Evolutionary conservation across 2,329 filamentous ascomycete species (phyloP), one percentile per base, ranked within the genome.

Genomic region (Onygena corvina): DNA sequence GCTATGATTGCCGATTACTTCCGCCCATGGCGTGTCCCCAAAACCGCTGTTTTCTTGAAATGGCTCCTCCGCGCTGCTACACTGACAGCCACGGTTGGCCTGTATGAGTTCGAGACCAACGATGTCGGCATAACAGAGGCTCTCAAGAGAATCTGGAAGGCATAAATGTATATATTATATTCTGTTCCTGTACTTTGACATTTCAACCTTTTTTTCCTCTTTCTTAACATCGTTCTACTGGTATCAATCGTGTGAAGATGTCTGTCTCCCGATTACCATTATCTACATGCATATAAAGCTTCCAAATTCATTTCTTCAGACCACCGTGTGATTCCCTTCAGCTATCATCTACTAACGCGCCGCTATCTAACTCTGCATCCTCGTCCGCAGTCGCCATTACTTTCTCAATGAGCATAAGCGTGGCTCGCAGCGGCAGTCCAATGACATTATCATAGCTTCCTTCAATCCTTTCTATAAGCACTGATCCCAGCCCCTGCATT

Each of bases 71-170:
- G 89, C 62, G 70, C 75, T 40, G 81, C 79, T 52, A 95, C 93
- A 8, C 74, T 90, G 51, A 72, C 86, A 47, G 86, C 89, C 54
- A 88, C 85, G 46, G 76, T 94, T 57, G 89, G 89, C 51, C 76
- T 96, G 62, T 98, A 98, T 71, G 90, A 96, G 70, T 96, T 96
- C 61, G 92, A 98, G 81, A 98, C 92, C 27, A 96, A 95, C 64
- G 92, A 98, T 59, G 87, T 98, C 47, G 92, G 92, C 57, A 68
- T 98, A 52, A 94, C 88, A 6, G 90, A 94, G 76, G 83, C 82
- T 27, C 76, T 95, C 57, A 87, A 84, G 76, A 79, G 84, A 64
- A 73, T 96, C 54, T 98, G 92, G 92, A 86, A 76, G 62, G 90
- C 92, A 61, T 69, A 49, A 52, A 55, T 59, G 54, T 53, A 58